phyloP scores from a whole-genome alignment of 2,329 filamentous ascomycete genomes.

The Sporothrix luriei region DNA sequence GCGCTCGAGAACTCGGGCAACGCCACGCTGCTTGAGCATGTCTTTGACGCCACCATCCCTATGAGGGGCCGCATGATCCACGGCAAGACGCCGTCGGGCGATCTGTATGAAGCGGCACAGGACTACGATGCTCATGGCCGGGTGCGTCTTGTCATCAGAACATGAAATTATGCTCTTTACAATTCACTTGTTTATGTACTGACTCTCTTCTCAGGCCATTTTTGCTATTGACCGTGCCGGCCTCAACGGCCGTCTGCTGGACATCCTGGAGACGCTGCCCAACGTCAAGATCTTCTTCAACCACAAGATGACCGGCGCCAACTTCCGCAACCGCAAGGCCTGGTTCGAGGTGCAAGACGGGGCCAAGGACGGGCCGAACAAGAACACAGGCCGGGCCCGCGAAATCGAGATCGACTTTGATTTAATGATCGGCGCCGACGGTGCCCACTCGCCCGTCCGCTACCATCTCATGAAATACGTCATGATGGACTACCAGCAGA shows the following conservation, averaged over 20 bases:
- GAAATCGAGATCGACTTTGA: constrained; percentile 89
- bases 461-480: constrained; percentile 96
- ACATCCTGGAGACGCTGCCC: constrained; percentile 77
- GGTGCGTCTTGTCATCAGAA: constrained; percentile 52
- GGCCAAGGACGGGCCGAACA: constrained; percentile 37
- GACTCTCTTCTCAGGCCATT: constrained; percentile 61
- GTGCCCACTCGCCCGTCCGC: constrained; percentile 86
- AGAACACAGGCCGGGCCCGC: constrained; percentile 50
- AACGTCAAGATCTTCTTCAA: constrained; percentile 94
- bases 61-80: constrained; percentile 99
- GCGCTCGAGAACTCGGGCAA: constrained; percentile 74
- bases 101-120: constrained; percentile 76
- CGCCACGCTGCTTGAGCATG: constrained; percentile 68
- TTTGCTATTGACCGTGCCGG: constrained; percentile 81
- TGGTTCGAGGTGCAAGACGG: constrained; percentile 73
- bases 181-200: not conserved
- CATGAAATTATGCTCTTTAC: no score
- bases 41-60: constrained; percentile 79
- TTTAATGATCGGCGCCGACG: constrained; percentile 90
- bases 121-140: constrained; percentile 86
- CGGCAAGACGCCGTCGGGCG: constrained; percentile 63
- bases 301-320: constrained; percentile 88
- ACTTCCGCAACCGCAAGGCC: constrained; percentile 75
- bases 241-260: constrained; percentile 80
- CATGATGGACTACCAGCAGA: constrained; percentile 86